Evolutionary conservation across 257 asterid species (phyloP), one percentile per base, ranked within the genome.

Genomic region (Nemophila menziesii): DNA sequence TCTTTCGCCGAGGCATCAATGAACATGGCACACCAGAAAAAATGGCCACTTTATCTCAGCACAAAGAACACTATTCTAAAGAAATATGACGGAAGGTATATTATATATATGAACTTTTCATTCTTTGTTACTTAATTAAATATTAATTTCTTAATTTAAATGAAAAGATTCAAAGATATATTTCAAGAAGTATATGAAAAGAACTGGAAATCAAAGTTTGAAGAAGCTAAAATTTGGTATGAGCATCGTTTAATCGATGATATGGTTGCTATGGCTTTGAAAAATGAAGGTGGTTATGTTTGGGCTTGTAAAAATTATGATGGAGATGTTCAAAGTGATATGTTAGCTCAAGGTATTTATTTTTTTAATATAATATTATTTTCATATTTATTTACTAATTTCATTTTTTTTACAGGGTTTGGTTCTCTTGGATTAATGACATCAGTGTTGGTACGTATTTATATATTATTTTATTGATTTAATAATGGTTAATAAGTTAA

Each of bases 271-370:
- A 85, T 85, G 62, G 96, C 99, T 59, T 71, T 90, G 8, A 90
- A 90, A 87, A 90, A 96, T 16, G 96, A 90, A n/a, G 99, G 99
- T 53, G 96, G 75, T 48, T 85, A 90, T 46, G 96, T 90, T 16
- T 90, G 99, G 99, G 99, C 99, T 53, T 90, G 99, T 77, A 90
- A 85, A 75, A 90, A 90, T 80, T 90, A 90, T 44, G 99, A 90
- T 56, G 99, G 99, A 24, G 96, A 90, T 60, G 99, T 90, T 45
- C 96, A 90, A 69, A 90, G 99, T 75, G 99, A 90, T 73, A 85
- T 90, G 77, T 64, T 90, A 39, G 99, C 99, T 33, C 99, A 90
- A 79, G 99, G 98, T 79, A 65, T 39, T 15, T 19, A 16, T 44
- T 22, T 18, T 2, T 13, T 16, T 11, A 7, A 14, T 3, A 8